Conservation (phyloP, 805 yeast genomes). For the Hanseniaspora lachancei region DNA sequence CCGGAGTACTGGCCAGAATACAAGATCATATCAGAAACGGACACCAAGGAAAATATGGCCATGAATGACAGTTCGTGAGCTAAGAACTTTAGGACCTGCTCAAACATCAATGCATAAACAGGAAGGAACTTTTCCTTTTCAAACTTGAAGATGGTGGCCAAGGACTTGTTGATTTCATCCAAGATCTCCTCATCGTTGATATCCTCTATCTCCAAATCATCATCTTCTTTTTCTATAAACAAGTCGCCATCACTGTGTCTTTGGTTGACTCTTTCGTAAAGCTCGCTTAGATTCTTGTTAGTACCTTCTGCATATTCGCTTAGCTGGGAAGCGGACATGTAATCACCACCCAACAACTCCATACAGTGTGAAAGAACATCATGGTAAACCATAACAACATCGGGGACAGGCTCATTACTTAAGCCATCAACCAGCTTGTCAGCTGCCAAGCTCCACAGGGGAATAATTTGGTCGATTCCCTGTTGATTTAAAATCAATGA, state of each 20-base stretch:
- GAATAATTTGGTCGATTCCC: slow-evolving; percentile 45
- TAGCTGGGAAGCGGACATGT: slow-evolving; percentile 45
- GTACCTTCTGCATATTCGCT: slow-evolving; percentile 46
- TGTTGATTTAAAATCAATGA: slow-evolving; percentile 43
- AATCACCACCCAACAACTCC: slow-evolving; percentile 51
- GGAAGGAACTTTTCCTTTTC: slow-evolving; percentile 46
- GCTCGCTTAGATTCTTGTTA: slow-evolving; percentile 48
- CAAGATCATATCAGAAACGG: slow-evolving; percentile 70
- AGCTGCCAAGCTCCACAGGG: slow-evolving; percentile 60
- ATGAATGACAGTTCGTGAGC: slow-evolving; percentile 55
- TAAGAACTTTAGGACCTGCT: slow-evolving; percentile 44
- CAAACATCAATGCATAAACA: slow-evolving; percentile 50
- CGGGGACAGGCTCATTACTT: slow-evolving; percentile 69
- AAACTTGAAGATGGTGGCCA: slow-evolving; percentile 57
- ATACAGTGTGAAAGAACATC: slow-evolving; percentile 55
- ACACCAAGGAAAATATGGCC: slow-evolving; percentile 65
- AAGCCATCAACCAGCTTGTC: slow-evolving; percentile 55
- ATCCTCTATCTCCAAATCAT: slow-evolving; percentile 53
- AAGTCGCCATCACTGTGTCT: slow-evolving; percentile 73
- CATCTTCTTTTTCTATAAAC: slow-evolving; percentile 74
- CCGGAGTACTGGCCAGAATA: slow-evolving; percentile 58
- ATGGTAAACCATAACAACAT: slow-evolving; percentile 66
- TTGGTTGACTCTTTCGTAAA: slow-evolving; percentile 53
- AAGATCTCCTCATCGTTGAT: slow-evolving; percentile 79
- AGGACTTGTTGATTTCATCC: slow-evolving; percentile 69